Evolutionary conservation across 75 land plant species (phyloP).

Genomic region (Selaginella tamariscina): DNA sequence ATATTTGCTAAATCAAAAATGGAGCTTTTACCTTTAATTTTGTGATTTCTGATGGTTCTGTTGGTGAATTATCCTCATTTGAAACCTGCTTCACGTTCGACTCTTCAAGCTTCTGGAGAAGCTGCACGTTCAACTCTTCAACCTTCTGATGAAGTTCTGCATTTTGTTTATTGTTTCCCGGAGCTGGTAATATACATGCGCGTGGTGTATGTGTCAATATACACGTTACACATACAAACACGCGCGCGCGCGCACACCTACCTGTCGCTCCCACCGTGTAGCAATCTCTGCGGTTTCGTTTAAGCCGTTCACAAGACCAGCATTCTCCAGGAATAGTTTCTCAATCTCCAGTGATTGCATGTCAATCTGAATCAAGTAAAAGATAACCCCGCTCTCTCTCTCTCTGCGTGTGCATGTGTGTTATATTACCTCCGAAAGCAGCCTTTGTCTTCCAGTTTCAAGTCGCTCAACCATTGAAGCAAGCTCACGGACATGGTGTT

Average conservation of each 20-base stretch:
- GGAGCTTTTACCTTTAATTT: too few relatives aligned
- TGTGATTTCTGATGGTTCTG: too few relatives aligned
- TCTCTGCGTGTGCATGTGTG: background rate
- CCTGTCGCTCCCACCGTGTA: constrained; percentile 81
- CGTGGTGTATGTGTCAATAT: background rate
- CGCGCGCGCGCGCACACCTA: constrained; percentile 10
- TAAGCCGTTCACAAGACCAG: constrained; percentile 40
- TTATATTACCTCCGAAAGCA: constrained; percentile 56
- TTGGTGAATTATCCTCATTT: too few relatives aligned
- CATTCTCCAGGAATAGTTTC: constrained; percentile 81
- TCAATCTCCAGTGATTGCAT: constrained; percentile 87
- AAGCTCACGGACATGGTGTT: constrained; percentile 76
- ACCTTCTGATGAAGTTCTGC: background rate
- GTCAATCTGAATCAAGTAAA: constrained; percentile 53
- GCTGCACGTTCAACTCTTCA: constrained; percentile 45
- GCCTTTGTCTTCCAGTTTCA: constrained; percentile 81
- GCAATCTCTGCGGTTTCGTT: constrained; percentile 43
- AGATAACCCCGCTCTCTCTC: background rate
- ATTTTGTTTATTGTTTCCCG: background rate
- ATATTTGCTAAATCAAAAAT: too few relatives aligned
- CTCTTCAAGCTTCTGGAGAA: background rate
- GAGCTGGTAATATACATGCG: background rate
- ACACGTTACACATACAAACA: background rate
- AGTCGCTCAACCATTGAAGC: constrained; percentile 87
- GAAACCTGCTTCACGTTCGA: too few relatives aligned